Evolutionary conservation across 2,329 filamentous ascomycete genomes (phyloP), one percentile per base, ranked within the genome.

Genomic region (Zalaria sp.): DNA sequence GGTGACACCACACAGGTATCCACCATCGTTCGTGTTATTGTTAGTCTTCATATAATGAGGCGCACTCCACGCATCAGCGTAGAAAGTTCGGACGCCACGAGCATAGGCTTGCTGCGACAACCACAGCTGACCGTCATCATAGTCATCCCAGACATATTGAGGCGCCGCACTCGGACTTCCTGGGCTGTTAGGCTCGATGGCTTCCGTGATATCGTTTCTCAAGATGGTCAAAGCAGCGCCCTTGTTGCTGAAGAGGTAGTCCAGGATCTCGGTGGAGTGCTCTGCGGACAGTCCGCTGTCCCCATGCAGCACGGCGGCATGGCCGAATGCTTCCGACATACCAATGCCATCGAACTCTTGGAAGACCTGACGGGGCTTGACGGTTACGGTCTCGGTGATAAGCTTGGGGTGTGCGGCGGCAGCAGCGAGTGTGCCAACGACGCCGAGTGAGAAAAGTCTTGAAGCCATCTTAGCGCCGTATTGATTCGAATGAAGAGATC

Each of bases 31-130:
- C 38, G 9, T 27, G 36, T 45, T 26, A 45, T 44, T 38, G 42
- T 69, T 70, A 4, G 62, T 69, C 58, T 71, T 71, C 68, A 72
- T 72, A 49, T 63, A 71, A 0, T 65, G 66, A 0, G 67, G 68
- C 0, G 68, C 68, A 43, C 61, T 65, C 68, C 68, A 72, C 0
- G 68, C 66, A 53, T 72, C 63, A 1, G 62, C 64, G 46, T 70
- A 68, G 45, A 71, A 63, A 2, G 56, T 61, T 27, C 57, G 72
- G 5, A 69, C 60, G 1, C 65, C 63, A 47, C 64, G 64, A 26
- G 49, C 47, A 25, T 57, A 51, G 3, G 71, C 71, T 51, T 71
- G 59, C 53, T 74, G 61, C 5, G 65, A 64, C 34, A 76, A 58
- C 55, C 62, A 73, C 9, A 76, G 53, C 56, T 75, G 72, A 5